Conservation (phyloP, 2,329 filamentous ascomycete species). For the Stachybotrys chlorohalonatus region DNA sequence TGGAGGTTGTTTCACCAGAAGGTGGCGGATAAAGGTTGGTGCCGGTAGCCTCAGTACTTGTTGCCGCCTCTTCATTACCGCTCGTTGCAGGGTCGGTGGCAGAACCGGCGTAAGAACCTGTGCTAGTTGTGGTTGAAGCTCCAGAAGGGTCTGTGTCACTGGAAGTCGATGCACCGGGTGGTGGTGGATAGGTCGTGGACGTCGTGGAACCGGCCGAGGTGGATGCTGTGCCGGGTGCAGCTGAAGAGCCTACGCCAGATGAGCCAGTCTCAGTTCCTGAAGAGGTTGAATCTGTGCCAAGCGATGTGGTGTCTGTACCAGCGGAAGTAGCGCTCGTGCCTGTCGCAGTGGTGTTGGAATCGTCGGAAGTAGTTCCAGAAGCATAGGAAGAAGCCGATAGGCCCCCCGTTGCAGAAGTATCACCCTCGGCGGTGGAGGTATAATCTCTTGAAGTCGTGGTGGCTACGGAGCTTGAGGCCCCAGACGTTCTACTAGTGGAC, state of each 20-base stretch:
- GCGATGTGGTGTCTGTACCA: background rate
- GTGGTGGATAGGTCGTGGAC: background rate
- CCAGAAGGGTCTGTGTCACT: background rate
- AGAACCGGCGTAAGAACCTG: background rate
- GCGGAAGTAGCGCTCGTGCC: background rate
- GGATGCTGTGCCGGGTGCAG: background rate
- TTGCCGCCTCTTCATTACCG: too few relatives aligned
- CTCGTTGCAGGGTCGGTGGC: background rate
- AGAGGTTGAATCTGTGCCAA: background rate
- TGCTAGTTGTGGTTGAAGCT: background rate
- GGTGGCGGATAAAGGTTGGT: background rate
- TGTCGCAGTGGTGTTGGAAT: background rate
- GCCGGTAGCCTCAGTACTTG: background rate
- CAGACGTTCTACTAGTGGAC: background rate
- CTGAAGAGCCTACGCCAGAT: background rate
- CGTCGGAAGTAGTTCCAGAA: background rate
- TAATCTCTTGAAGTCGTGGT: background rate
- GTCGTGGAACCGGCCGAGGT: background rate
- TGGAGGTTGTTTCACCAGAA: background rate
- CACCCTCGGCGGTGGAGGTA: background rate
- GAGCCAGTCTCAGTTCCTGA: background rate
- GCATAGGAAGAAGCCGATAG: background rate
- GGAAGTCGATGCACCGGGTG: background rate
- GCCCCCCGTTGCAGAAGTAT: background rate
- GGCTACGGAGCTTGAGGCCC: background rate